Base-by-base conservation (phyloP, 768 basidiomycete genomes). In the Serendipita sp. region DNA sequence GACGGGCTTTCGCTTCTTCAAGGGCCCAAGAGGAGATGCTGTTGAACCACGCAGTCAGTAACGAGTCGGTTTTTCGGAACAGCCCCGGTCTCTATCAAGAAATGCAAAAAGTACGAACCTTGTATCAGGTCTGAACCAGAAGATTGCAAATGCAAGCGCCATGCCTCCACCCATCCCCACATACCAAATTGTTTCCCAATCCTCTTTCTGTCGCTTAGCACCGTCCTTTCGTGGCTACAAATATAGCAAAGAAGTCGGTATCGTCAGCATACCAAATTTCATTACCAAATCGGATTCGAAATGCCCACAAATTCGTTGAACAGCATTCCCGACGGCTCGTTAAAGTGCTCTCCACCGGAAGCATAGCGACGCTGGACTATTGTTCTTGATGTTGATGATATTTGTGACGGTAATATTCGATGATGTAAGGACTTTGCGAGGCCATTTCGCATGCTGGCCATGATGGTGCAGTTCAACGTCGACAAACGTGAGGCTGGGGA, bases 21-120 rank as follows among this genome's bases (percentile, higher is more conserved):
- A 93, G 75, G 36, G 93, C 93, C 92, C 93, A 96, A 0, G 86
- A 83, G 76, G 91, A 88, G 75, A 96, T 88, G 72, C 92, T 96
- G 70, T 41, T 23, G 34, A 16, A n/a, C 48, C 5, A 51, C 8
- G 16, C 13, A 5, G 13, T 41, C 38, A 41, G 38, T 2, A 13
- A 7, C 38, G 38, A 41, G 8, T 34, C 8, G n/a, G 10, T 45
- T 16, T 11, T 47, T 44, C 58, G 13, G 5, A 41, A 41, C 5
- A 7, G 13, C 13, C 7, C 38, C 38, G 7, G 38, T 1, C 38
- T 23, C 23, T 23, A 23, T 41, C 44, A 60, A 54, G 38, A 38
- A 3, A 68, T 65, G n/a, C 2, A 44, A 44, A 41, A 48, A 63
- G 18, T 18, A 73, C 87, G 66, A 68, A 92, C 92, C 88, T 91